These are phyloP conservation scores for Pseudopyrenochaeta lycopersici DNA, from an alignment of 2,329 filamentous ascomycete species.

Conservation along the genomic window DNA sequence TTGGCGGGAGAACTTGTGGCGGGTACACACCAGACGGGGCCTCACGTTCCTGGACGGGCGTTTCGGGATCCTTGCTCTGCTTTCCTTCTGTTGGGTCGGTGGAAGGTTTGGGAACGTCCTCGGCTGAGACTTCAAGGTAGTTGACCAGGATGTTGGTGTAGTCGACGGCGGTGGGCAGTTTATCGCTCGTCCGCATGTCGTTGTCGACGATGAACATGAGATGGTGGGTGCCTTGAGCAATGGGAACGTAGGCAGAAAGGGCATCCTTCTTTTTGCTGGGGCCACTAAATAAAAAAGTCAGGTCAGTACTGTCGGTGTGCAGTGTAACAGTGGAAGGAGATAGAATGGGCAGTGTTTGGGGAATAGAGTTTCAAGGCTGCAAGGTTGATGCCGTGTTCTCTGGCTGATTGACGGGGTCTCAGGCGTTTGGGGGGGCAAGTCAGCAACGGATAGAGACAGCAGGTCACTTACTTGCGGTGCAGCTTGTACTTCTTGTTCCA, in stretches of 20 bases:
- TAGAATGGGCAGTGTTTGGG: slow-evolving; percentile 7
- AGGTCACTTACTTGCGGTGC: slow-evolving; percentile 76
- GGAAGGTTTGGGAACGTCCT: slow-evolving; percentile 64
- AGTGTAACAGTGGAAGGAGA: slow-evolving; percentile 40
- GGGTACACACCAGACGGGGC: slow-evolving; percentile 38
- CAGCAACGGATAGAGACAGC: slow-evolving; percentile 29
- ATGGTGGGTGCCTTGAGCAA: slow-evolving; percentile 94
- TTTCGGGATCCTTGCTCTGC: slow-evolving; percentile 26
- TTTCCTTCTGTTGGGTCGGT: slow-evolving; percentile 27
- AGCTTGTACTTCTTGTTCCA: slow-evolving; percentile 96
- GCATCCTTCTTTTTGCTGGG: slow-evolving; percentile 61
- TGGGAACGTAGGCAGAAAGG: slow-evolving; percentile 79
- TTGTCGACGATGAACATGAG: slow-evolving; percentile 95
- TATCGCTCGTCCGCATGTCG: slow-evolving; percentile 87
- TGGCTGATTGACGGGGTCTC: slow-evolving; percentile 30
- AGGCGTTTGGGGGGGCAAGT: no score
- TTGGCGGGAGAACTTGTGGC: slow-evolving; percentile 54
- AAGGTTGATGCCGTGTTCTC: slow-evolving; percentile 8
- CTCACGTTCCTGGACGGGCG: slow-evolving; percentile 37
- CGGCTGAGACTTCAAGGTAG: slow-evolving; percentile 91
- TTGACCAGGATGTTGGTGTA: slow-evolving; percentile 98
- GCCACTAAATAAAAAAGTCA: slow-evolving; percentile 39
- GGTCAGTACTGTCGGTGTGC: slow-evolving; percentile 40
- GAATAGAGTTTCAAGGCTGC: slow-evolving; percentile 19
- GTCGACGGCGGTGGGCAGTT: slow-evolving; percentile 92